phyloP scores from a whole-genome alignment of 805 yeast genomes.

The Pichia ethanolica region DNA sequence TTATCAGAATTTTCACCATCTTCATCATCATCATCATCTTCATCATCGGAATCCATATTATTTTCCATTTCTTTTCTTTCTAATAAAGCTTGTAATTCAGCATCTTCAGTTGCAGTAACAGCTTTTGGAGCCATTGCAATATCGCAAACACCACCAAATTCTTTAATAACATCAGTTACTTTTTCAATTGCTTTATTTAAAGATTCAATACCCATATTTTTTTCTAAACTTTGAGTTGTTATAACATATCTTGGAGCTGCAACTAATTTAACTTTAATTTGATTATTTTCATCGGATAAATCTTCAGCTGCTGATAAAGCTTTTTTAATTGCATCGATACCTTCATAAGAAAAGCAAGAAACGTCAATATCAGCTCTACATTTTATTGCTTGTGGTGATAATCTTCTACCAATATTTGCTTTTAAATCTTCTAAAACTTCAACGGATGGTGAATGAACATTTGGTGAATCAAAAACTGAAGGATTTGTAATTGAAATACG shows the following conservation, averaged over 20 bases:
- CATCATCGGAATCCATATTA: conserved; percentile 75
- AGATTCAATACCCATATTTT: conserved; percentile 75
- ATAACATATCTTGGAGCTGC: conserved; percentile 96
- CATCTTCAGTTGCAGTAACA: conserved; percentile 96
- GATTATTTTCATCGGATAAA: conserved; percentile 73
- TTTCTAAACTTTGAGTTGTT: conserved; percentile 88
- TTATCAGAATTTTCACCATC: conserved; percentile 19
- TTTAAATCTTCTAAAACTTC: conserved; percentile 80
- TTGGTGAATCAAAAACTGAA: conserved; percentile 64
- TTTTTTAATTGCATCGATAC: conserved; percentile 91
- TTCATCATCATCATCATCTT: conserved; percentile 29
- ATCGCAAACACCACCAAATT: conserved; percentile 78
- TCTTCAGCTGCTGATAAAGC: conserved; percentile 86
- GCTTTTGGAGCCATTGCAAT: conserved; percentile 98
- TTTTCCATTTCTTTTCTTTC: conserved; percentile 90
- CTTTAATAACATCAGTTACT: conserved; percentile 61
- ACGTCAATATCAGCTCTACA: conserved; percentile 98
- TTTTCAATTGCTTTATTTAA: conserved; percentile 74
- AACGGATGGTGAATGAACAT: conserved; percentile 55
- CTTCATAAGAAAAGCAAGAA: conserved; percentile 94
- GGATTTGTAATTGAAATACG: conserved; percentile 92
- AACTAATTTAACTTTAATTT: conserved; percentile 87
- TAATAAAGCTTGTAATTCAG: conserved; percentile 91
- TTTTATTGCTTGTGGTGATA: conserved; percentile 97
- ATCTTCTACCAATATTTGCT: conserved; percentile 80